Conservation (phyloP, 306 rosid species). For the Astragalus glycyphyllos region DNA sequence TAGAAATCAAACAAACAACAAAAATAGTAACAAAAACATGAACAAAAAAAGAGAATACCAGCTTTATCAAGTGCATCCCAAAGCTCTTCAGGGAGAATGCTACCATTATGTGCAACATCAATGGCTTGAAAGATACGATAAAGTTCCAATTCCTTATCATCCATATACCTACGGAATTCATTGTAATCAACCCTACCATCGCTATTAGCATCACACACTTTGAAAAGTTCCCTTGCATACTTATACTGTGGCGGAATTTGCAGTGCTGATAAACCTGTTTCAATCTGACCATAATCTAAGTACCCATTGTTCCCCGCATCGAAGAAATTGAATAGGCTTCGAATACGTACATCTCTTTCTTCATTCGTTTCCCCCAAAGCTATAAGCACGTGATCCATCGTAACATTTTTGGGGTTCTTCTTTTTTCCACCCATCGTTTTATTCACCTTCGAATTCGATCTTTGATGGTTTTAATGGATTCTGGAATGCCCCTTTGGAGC, state of each 20-base stretch:
- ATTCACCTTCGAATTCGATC: not conserved
- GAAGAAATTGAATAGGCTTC: constrained; percentile 56
- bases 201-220: constrained; percentile 55
- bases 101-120: constrained; percentile 60
- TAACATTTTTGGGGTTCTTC: constrained; percentile 24
- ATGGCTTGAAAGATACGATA: constrained; percentile 61
- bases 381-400: constrained; percentile 57
- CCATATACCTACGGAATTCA: constrained; percentile 62
- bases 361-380: constrained; percentile 59
- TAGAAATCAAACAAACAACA: not conserved
- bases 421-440: constrained; percentile 23
- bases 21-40: not conserved
- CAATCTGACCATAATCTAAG: constrained; percentile 57
- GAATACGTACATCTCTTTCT: constrained; percentile 59
- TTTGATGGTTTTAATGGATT: not conserved
- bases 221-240: constrained; percentile 60
- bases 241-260: constrained; percentile 57
- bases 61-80: constrained; percentile 62
- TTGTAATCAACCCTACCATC: constrained; percentile 55
- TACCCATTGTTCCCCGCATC: constrained; percentile 51
- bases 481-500: constrained; percentile 39
- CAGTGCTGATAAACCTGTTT: constrained; percentile 54
- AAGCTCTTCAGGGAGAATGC: constrained; percentile 63
- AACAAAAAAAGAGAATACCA: constrained; percentile 40
- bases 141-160: constrained; percentile 61